Conservation (phyloP, 148 eudicot species). For the Persicaria maculosa region DNA sequence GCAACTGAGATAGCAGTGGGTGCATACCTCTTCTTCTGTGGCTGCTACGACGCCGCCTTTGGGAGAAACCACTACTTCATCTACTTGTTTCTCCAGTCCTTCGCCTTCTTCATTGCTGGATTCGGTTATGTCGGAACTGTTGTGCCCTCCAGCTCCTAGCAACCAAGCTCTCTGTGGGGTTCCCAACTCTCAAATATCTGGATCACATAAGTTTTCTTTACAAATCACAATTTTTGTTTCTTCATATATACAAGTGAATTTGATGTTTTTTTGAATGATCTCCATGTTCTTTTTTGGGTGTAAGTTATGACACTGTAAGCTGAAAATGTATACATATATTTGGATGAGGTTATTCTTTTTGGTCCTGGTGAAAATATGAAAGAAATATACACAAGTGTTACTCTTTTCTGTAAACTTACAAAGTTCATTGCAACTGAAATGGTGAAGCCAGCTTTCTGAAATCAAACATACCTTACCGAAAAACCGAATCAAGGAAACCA, state of each 20-base stretch:
- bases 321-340: not conserved
- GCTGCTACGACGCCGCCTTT: constrained; percentile 45
- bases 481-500: not conserved
- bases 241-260: not conserved
- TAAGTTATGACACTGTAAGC: not conserved
- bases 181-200: not conserved
- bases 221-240: too few relatives aligned
- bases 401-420: not conserved
- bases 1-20: constrained; percentile 47
- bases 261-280: not conserved
- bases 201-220: too few relatives aligned
- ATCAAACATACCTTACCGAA: not conserved
- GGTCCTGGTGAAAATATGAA: not conserved
- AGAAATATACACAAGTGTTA: not conserved
- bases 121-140: constrained; percentile 63
- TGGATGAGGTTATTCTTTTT: not conserved
- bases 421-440: not conserved
- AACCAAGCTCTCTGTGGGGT: not conserved
- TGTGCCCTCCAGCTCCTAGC: constrained; percentile 25
- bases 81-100: constrained; percentile 57
- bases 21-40: constrained; percentile 49
- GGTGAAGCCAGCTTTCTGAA: not conserved
- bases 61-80: constrained; percentile 57
- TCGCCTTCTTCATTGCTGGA: constrained; percentile 64
- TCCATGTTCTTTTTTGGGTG: not conserved